Evolutionary conservation across 2,329 filamentous ascomycete species (phyloP).

Genomic region (Ceratocystis cubensis): DNA sequence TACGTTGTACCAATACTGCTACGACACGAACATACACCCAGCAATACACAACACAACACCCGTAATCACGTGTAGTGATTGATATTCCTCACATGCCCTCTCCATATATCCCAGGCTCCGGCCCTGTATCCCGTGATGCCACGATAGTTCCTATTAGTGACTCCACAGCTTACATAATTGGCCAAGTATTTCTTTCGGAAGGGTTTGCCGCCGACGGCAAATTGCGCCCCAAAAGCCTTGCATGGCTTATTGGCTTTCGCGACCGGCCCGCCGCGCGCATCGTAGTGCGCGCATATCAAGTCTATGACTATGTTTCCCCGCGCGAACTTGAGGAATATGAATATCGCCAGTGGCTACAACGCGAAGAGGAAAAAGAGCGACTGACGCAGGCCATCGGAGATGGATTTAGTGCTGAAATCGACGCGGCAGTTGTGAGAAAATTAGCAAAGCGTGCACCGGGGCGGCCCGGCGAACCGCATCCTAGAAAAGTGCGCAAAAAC

Average conservation of each 20-base stretch:
- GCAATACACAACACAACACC: background rate
- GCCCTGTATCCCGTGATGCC: conserved; percentile 37
- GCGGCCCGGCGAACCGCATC: background rate
- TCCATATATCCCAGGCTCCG: conserved; percentile 35
- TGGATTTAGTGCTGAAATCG: conserved; percentile 9
- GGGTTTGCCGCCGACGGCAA: conserved; percentile 28
- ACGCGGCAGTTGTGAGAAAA: background rate
- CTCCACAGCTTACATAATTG: conserved; percentile 44
- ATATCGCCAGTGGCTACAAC: conserved; percentile 32
- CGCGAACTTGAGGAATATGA: conserved; percentile 46
- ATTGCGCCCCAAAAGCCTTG: conserved; percentile 34
- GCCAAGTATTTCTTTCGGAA: conserved; percentile 38
- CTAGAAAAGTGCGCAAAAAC: background rate
- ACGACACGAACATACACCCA: background rate
- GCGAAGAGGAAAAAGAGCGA: conserved; percentile 30
- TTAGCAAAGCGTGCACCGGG: conserved; percentile 1
- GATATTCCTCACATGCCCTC: conserved; percentile 24
- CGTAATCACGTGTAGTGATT: conserved; percentile 22
- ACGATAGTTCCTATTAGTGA: conserved; percentile 38
- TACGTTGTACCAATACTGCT: background rate
- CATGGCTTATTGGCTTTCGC: conserved; percentile 43
- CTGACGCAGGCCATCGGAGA: background rate
- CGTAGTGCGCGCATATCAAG: conserved; percentile 35
- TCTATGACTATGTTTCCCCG: conserved; percentile 48
- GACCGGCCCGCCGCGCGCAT: conserved; percentile 39